Evolutionary conservation across 2,329 filamentous ascomycete species (phyloP).

Genomic region (Colletotrichum sp.): DNA sequence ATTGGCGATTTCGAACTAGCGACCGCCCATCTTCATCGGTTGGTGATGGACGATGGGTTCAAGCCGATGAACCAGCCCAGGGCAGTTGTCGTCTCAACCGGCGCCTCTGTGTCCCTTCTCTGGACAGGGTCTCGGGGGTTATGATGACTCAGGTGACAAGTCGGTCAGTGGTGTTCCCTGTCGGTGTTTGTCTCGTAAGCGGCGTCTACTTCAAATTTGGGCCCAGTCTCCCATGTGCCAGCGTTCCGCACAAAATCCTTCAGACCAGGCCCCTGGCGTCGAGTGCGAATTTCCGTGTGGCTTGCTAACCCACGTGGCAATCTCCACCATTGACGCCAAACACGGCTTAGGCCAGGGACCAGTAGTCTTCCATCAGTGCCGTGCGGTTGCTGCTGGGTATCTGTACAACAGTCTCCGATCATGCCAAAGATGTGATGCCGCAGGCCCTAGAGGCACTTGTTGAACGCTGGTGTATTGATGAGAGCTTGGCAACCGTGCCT

Average conservation of each 20-base stretch:
- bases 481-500: neutral
- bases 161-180: neutral
- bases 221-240: slow-evolving; percentile 15
- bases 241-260: neutral
- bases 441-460: neutral
- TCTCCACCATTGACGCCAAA: slow-evolving; percentile 9
- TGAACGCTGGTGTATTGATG: neutral
- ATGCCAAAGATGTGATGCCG: neutral
- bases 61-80: neutral
- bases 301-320: slow-evolving; percentile 18
- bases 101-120: neutral
- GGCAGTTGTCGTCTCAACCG: neutral
- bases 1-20: neutral
- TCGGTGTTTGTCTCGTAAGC: neutral
- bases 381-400: neutral
- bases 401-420: neutral
- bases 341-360: neutral
- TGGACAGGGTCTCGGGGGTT: neutral
- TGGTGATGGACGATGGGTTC: neutral
- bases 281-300: slow-evolving; percentile 2
- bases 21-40: neutral
- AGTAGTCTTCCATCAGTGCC: neutral
- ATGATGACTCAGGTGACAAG: neutral
- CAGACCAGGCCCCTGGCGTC: slow-evolving; percentile 3
- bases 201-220: slow-evolving; percentile 1